Percentiles rank a stretch among this genome's conserved stretches.
These are phyloP conservation scores for Talaromyces verruculosus DNA, from an alignment of 2,329 filamentous ascomycete species.

Conservation along the genomic window DNA sequence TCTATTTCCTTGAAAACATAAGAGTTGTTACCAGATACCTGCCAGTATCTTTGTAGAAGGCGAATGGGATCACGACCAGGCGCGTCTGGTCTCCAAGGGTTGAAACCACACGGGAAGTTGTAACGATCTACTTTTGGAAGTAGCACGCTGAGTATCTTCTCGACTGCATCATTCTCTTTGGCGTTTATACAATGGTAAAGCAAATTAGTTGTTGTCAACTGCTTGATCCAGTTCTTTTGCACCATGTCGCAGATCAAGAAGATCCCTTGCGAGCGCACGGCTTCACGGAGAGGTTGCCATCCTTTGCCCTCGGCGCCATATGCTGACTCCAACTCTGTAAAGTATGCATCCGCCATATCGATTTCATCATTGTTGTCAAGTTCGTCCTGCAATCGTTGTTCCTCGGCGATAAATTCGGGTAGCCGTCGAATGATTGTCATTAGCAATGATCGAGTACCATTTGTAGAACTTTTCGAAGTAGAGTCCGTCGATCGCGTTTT, in stretches of 20 bases:
- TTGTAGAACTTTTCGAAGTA: constrained; percentile 21
- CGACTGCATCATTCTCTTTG: constrained; percentile 38
- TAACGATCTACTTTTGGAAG: constrained; percentile 31
- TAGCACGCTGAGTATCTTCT: constrained; percentile 35
- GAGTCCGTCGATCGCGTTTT: constrained; percentile 30
- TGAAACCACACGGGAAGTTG: constrained; percentile 32
- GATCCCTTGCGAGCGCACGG: constrained; percentile 44
- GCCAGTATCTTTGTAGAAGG: constrained; percentile 34
- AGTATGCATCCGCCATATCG: constrained; percentile 44
- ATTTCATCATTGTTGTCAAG: constrained; percentile 34
- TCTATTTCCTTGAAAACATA: constrained; percentile 39
- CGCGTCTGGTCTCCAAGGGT: constrained; percentile 24
- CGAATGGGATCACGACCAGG: constrained; percentile 32
- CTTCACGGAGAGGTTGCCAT: constrained; percentile 44
- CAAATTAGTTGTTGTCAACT: constrained; percentile 33
- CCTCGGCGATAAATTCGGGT: constrained; percentile 41
- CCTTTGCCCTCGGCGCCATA: constrained; percentile 38
- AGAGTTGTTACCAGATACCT: constrained; percentile 25
- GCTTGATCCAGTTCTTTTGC: constrained; percentile 37
- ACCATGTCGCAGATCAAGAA: constrained; percentile 40
- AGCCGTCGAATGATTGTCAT: constrained; percentile 38
- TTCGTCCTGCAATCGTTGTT: constrained; percentile 38
- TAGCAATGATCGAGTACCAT: constrained; percentile 37
- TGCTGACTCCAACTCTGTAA: constrained; percentile 42
- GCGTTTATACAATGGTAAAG: constrained; percentile 35